These are phyloP conservation scores for Talaromyces albobiverticillius DNA, from an alignment of 2,329 filamentous ascomycete species.

Conservation along the genomic window DNA sequence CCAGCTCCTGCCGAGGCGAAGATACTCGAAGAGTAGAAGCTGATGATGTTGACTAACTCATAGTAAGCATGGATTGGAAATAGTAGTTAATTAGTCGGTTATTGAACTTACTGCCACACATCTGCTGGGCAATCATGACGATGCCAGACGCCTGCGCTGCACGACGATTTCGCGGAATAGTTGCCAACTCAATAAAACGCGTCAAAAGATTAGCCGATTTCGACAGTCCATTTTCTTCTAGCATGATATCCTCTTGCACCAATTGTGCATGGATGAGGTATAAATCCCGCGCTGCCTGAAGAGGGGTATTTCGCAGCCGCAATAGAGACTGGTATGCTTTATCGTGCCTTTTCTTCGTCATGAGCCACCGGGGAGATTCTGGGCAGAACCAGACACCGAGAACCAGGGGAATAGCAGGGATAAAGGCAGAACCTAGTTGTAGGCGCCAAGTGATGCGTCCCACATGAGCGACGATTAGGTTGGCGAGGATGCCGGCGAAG, in stretches of 20 bases:
- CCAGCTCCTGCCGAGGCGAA: conserved; percentile 55
- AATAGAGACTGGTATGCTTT: conserved; percentile 61
- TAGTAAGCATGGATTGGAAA: background rate
- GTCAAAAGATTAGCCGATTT: conserved; percentile 56
- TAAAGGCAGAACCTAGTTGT: conserved; percentile 63
- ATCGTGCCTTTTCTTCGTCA: conserved; percentile 63
- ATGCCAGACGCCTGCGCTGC: conserved; percentile 74
- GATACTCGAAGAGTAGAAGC: conserved; percentile 68
- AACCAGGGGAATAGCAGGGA: conserved; percentile 62
- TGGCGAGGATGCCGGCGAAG: conserved; percentile 64
- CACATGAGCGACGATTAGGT: conserved; percentile 60
- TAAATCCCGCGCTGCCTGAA: conserved; percentile 62
- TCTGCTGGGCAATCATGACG: conserved; percentile 76
- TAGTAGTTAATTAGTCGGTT: background rate
- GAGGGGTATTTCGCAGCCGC: conserved; percentile 54
- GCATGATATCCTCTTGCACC: conserved; percentile 39
- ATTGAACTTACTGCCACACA: conserved; percentile 52
- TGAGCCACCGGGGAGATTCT: conserved; percentile 64
- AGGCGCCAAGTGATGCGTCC: conserved; percentile 62
- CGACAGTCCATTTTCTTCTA: conserved; percentile 25
- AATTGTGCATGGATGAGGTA: conserved; percentile 59
- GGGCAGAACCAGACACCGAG: conserved; percentile 61
- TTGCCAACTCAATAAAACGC: conserved; percentile 56
- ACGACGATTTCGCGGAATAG: conserved; percentile 47
- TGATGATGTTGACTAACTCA: conserved; percentile 63